Evolutionary conservation across 805 yeast genomes (phyloP), one percentile per base, ranked within the genome.

Genomic region (Saccharomycodes ludwigii): DNA sequence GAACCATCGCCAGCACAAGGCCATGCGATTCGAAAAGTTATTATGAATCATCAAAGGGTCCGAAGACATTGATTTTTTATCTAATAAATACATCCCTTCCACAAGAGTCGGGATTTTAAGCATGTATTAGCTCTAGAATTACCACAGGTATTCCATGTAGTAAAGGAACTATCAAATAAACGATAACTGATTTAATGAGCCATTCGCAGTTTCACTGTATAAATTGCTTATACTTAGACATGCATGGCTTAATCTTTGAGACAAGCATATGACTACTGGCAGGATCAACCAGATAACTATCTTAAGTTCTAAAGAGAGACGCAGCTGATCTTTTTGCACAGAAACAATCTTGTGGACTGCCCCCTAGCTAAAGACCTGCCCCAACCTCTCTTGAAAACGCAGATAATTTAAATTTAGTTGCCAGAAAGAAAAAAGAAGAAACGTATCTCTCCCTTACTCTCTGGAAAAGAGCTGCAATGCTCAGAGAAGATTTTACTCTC

Each of bases 231-330:
- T 59, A 59, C 65, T 60, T 60, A 59, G 64, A 59, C 66, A 59
- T 34, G 51, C 63, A 60, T 60, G 63, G 65, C 65, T 59, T 59
- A 58, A 61, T 61, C 65, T 61, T 61, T 61, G 65, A 59, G 65
- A 60, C 65, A 61, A 61, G 66, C 66, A 61, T 61, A 61, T 58
- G 64, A 61, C 64, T 61, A 61, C 65, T 60, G 65, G 65, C 64
- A 60, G 65, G 65, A 61, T 60, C 65, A 61, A 61, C 65, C 64
- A 59, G 64, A 56, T 59, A 60, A 59, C 48, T 43, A 43, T 41
- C 44, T 30, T 43, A 24, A 27, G 27, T 26, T n/a, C n/a, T n/a
- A n/a, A 24, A 20, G 34, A 23, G 23, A 36, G 24, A n/a, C n/a
- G n/a, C n/a, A n/a, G n/a, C n/a, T n/a, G n/a, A n/a, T n/a, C n/a